Conservation (phyloP, 225 moss, liverwort and hornwort genomes). For the Bryoerythrophyllum caledonicum region DNA sequence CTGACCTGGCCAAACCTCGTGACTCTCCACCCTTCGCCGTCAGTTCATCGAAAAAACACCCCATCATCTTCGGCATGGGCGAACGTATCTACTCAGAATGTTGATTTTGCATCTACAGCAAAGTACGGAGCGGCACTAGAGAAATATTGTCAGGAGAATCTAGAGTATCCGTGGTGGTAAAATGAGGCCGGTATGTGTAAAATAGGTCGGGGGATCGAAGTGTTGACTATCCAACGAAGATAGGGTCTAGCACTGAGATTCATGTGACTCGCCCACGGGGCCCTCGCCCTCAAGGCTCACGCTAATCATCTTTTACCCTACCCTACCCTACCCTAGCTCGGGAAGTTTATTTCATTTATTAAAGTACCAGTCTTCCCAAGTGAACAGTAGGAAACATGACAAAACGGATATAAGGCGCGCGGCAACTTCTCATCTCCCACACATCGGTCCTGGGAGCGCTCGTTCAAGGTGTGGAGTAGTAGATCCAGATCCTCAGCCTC, state of each 20-base stretch:
- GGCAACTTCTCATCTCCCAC: constrained; percentile 10
- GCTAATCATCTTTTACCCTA: constrained; percentile 22
- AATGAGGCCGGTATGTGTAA: not conserved
- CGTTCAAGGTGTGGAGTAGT: not conserved
- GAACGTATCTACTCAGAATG: too few species aligned
- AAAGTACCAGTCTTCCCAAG: not conserved
- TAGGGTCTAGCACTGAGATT: constrained; percentile 11
- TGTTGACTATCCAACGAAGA: not conserved
- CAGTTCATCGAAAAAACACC: not conserved
- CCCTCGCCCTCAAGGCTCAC: constrained; percentile 37
- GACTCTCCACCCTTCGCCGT: not conserved
- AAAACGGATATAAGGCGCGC: constrained; percentile 24
- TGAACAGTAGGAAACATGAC: constrained; percentile 34
- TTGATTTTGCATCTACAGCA: too few species aligned
- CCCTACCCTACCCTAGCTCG: not conserved
- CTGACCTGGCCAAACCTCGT: constrained; percentile 14
- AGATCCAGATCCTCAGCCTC: constrained; percentile 36
- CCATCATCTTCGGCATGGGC: too few species aligned
- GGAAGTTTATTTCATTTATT: not conserved
- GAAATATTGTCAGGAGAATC: not conserved
- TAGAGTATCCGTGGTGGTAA: not conserved
- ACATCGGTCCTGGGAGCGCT: not conserved
- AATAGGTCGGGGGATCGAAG: not conserved
- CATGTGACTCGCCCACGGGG: constrained; percentile 21
- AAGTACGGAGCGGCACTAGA: not conserved